Conservation (phyloP, 2,329 filamentous ascomycete species). For the Cladophialophora exuberans region DNA sequence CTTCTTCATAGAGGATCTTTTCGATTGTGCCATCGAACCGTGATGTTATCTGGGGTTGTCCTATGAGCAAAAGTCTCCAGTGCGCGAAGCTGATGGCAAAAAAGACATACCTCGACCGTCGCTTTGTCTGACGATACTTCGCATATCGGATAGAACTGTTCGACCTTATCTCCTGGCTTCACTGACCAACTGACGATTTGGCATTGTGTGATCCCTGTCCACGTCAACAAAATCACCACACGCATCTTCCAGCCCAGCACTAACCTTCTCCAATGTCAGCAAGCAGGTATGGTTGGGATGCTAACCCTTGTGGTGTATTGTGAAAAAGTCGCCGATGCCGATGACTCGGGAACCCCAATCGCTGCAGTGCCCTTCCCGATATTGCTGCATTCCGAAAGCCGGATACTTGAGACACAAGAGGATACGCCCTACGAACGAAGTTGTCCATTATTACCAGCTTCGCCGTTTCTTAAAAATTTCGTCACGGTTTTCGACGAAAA, state of each 20-base stretch:
- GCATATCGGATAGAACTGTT: slow-evolving; percentile 96
- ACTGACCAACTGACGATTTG: slow-evolving; percentile 99
- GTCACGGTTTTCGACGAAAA: too few species aligned
- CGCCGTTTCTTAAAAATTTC: too few species aligned
- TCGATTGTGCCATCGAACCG: slow-evolving; percentile 94
- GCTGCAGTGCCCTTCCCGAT: too few species aligned
- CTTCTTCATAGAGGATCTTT: slow-evolving; percentile 91
- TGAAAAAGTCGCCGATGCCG: slow-evolving; percentile 17
- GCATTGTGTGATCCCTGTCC: slow-evolving; percentile 73
- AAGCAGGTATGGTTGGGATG: slow-evolving; percentile 23
- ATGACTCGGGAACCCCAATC: too few species aligned
- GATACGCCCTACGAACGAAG: too few species aligned
- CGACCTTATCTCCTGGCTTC: slow-evolving; percentile 87
- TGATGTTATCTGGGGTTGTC: slow-evolving; percentile 77
- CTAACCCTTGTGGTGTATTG: slow-evolving; percentile 9
- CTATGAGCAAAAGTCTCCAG: neutral
- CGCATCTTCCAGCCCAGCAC: neutral
- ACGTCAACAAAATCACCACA: neutral
- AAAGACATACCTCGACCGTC: slow-evolving; percentile 57
- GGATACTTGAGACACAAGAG: too few species aligned
- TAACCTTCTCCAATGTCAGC: slow-evolving; percentile 65
- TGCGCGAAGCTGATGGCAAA: neutral
- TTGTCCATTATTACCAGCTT: too few species aligned
- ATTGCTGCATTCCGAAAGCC: too few species aligned
- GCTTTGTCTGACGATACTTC: slow-evolving; percentile 99